A percentile compares a stretch with the other conserved stretches of the same genome.
These are phyloP conservation scores for Kwoniella sp. DNA, from an alignment of 768 basidiomycete genomes.

Conservation along the genomic window DNA sequence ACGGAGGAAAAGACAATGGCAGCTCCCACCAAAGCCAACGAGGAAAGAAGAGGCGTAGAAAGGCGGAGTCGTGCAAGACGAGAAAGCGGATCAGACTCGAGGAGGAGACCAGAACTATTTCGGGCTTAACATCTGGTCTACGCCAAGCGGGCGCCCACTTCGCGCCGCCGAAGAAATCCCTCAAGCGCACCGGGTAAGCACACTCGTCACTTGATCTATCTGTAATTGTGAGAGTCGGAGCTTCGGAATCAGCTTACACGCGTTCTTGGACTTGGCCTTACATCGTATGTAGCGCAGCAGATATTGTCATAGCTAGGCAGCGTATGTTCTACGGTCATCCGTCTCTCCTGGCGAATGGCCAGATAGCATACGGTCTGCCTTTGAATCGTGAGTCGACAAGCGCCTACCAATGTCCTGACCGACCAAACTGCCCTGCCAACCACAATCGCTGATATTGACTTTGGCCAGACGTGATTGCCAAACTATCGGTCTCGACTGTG, in stretches of 20 bases:
- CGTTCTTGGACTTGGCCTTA: too few species aligned
- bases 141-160: too few species aligned
- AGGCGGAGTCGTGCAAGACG: background rate
- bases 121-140: too few species aligned
- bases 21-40: background rate
- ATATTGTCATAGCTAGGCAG: constrained; percentile 41
- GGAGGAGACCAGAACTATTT: too few species aligned
- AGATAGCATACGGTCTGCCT: constrained; percentile 33
- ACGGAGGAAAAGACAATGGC: background rate
- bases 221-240: too few species aligned
- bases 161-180: too few species aligned
- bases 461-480: constrained; percentile 69
- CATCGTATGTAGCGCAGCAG: constrained; percentile 28
- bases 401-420: background rate
- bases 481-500: constrained; percentile 52
- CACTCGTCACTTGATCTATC: too few species aligned
- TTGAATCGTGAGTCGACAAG: constrained; percentile 27
- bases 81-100: background rate
- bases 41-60: background rate
- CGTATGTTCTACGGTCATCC: constrained; percentile 50
- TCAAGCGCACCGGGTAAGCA: background rate
- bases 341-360: constrained; percentile 9
- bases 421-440: too few species aligned
- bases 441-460: too few species aligned
- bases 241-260: too few species aligned